Base-by-base conservation (phyloP, 2,329 filamentous ascomycete genomes). In the Gnomoniopsis sp. region DNA sequence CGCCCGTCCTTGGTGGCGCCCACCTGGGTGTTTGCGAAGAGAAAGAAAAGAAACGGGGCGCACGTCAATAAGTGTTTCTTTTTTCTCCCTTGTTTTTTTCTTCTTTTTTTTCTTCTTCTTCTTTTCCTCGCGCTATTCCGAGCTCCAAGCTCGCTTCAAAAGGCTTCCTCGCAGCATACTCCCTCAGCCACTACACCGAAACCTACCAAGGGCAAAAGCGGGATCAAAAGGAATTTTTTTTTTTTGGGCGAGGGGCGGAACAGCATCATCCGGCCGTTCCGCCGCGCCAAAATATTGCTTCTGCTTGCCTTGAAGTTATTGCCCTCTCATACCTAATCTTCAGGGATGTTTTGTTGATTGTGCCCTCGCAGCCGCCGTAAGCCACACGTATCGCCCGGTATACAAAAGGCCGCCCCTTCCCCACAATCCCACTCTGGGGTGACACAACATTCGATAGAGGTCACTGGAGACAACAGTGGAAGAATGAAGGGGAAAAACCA, bases 401-500 rank as follows among this genome's bases (percentile, higher is more conserved):
- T 15, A n/a, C 36, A 14, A n/a, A 4, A 44, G n/a, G n/a, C n/a
- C 43, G 33, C 44, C 44, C 22, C 47, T 30, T 53, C 41, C 34
- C 15, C 41, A 21, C 53, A 38, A 21, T 44, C 19, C 34, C 43
- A 8, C 47, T 44, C 36, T 57, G 54, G 22, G 49, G 58, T 60
- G 34, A 43, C 58, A 61, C 59, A 61, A 43, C 59, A 48, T 61
- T 55, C 26, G 36, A 55, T 43, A 51, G n/a, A 61, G 51, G 48
- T 61, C 59, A 61, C 59, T 61, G 59, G 59, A 55, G 59, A 58
- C 41, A n/a, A n/a, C n/a, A n/a, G n/a, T n/a, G n/a, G n/a, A n/a
- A n/a, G n/a, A n/a, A 3, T 15, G 19, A 26, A 23, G 17, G 34
- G n/a, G 19, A 36, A 26, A 41, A 26, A 26, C 11, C 36, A n/a